Conservation (phyloP, 1,139 yeast genomes). For the Scheffersomyces cryptocercus region DNA sequence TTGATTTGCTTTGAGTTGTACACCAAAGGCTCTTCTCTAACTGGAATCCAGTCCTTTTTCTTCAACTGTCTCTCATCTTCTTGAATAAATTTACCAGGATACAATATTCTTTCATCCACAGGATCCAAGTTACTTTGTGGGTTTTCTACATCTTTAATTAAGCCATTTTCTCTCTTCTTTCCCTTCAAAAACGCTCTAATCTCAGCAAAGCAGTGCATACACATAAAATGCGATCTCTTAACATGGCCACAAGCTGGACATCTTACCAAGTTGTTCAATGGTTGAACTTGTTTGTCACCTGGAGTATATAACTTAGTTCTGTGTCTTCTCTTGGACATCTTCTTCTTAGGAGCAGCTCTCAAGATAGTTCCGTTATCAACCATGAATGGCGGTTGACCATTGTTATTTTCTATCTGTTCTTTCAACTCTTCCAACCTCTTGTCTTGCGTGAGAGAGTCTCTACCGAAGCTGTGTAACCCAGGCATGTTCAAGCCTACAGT, state of each 20-base stretch:
- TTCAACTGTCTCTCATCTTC: conserved; percentile 44
- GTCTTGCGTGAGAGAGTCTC: conserved; percentile 14
- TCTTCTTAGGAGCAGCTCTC: conserved; percentile 91
- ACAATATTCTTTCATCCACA: conserved; percentile 63
- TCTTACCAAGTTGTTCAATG: conserved; percentile 73
- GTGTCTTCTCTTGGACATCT: conserved; percentile 81
- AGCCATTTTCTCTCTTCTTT: conserved; percentile 37
- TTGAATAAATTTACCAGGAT: conserved; percentile 65
- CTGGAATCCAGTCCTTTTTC: conserved; percentile 68
- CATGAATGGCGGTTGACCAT: conserved; percentile 35
- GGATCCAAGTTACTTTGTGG: conserved; percentile 58
- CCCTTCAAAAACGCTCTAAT: conserved; percentile 69
- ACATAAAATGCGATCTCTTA: conserved; percentile 84
- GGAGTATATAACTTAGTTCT: conserved; percentile 83
- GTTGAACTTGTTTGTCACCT: conserved; percentile 77
- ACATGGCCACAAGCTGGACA: conserved; percentile 96
- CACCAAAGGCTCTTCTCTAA: conserved; percentile 36
- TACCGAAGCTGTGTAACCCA: background rate
- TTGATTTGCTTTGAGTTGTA: conserved; percentile 25
- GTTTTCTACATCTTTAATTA: conserved; percentile 31
- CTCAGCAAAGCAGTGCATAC: conserved; percentile 90
- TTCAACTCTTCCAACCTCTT: conserved; percentile 32
- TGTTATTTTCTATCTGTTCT: conserved; percentile 28
- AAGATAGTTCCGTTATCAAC: conserved; percentile 64
- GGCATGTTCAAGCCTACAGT: background rate